Base-by-base conservation (phyloP, 2,329 filamentous ascomycete genomes). In the Leptographium flavum region DNA sequence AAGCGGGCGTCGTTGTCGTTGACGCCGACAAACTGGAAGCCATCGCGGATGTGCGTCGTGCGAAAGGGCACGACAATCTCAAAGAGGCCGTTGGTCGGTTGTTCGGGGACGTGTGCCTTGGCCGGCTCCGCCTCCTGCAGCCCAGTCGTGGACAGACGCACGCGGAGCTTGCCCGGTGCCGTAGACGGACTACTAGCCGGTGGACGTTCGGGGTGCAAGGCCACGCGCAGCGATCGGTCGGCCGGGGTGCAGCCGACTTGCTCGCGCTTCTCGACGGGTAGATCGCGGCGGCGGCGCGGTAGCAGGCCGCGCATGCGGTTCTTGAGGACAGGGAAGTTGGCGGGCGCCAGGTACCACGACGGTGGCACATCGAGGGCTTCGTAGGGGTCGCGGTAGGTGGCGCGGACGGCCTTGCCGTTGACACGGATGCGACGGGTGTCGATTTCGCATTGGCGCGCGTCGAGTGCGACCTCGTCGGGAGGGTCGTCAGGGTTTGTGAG, bases 11-110 rank as follows among this genome's bases (percentile, higher is more conserved):
- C 90, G 42, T 80, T 76, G 46, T 81, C 79, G 38, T 87, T 79
- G 32, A 92, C 74, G 4, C 92, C 88, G 15, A 93, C 85, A 62
- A 95, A 98, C 49, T 95, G 88, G 47, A 96, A 62, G 21, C 87
- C 90, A 59, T 98, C 92, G 39, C 86, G 74, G 42, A 88, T 81
- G 53, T 77, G 76, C 42, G 76, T 77, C 30, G 86, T 76, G 21
- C 71, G 68, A 57, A 94, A 98, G 30, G 92, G 84, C 46, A 95
- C 82, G 39, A 67, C 67, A 33, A 78, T 65, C 51, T 57, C 58
- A 54, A 54, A 60, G 48, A 56, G 54, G 31, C 52, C 53, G 31
- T 55, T 41, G 15, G 51, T 44, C 19, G 47, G 45, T 25, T 45
- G 39, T 27, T 47, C 46, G 7, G 17, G 14, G 5, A 14, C 21